A percentile compares a stretch with the other conserved stretches of the same genome.
These are phyloP conservation scores for Xanthoceras sorbifolium DNA, from an alignment of 345 rosid genomes.

Conservation along the genomic window DNA sequence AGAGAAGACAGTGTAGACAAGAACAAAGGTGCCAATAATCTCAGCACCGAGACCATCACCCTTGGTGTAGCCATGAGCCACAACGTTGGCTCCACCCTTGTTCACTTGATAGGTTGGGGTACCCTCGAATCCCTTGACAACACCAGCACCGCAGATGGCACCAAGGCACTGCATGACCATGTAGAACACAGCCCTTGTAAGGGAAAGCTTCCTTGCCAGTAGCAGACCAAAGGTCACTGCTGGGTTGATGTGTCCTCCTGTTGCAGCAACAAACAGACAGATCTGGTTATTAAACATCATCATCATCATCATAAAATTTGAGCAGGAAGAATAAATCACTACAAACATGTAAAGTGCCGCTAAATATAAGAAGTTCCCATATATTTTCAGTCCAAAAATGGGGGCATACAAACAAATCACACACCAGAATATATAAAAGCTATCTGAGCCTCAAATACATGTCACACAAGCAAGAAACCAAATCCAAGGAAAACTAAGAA, in stretches of 20 bases:
- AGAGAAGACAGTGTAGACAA: too few species aligned
- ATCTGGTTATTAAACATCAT: slow-evolving; percentile 3
- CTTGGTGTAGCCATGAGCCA: too few species aligned
- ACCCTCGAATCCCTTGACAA: slow-evolving; percentile 16
- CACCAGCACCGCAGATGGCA: too few species aligned
- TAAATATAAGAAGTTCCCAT: too few species aligned
- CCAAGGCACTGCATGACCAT: too few species aligned
- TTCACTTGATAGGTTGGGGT: slow-evolving; percentile 20
- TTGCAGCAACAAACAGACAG: slow-evolving; percentile 9
- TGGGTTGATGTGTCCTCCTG: too few species aligned
- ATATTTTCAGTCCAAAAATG: background rate
- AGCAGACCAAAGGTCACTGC: too few species aligned
- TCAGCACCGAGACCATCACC: too few species aligned
- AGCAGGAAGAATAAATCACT: background rate
- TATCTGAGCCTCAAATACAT: background rate
- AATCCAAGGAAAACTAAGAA: background rate
- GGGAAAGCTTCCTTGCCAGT: too few species aligned
- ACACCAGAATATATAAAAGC: background rate
- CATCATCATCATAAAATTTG: background rate
- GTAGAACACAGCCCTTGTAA: too few species aligned
- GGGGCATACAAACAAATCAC: background rate
- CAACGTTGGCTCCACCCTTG: slow-evolving; percentile 19
- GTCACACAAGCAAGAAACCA: background rate
- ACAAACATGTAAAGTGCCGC: background rate
- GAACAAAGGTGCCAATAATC: too few species aligned